phyloP scores from a whole-genome alignment of 305 asterid genomes.

The Fraxinus latifolia region DNA sequence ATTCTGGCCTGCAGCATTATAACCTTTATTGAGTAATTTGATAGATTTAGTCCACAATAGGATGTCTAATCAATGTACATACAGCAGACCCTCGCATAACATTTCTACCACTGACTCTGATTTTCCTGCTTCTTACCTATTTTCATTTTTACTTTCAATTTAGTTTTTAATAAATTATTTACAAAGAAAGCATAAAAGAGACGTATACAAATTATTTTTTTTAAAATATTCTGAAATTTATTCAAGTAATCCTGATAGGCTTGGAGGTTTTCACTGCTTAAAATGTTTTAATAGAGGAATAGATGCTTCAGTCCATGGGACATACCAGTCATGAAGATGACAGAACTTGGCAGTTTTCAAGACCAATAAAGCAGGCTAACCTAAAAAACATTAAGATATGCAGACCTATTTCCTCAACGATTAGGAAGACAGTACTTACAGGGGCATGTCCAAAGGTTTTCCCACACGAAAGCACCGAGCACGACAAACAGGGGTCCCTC shows the following conservation, averaged over 20 bases:
- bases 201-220: not conserved
- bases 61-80: not conserved
- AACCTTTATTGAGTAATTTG: constrained; percentile 23
- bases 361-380: not conserved
- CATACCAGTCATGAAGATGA: not conserved
- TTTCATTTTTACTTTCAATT: not conserved
- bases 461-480: constrained; percentile 99
- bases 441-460: constrained; percentile 62
- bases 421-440: constrained; percentile 57
- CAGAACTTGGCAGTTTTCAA: not conserved
- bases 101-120: not conserved
- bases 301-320: not conserved
- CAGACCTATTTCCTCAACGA: not conserved
- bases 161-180: not conserved
- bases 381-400: not conserved
- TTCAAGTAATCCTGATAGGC: not conserved
- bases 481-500: constrained; percentile 77
- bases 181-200: not conserved
- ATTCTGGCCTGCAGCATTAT: constrained; percentile 65
- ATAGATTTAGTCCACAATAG: not conserved
- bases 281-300: not conserved
- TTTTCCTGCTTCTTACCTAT: not conserved
- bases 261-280: not conserved
- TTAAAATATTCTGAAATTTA: constrained; percentile 9
- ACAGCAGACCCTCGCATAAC: not conserved